These are phyloP conservation scores for Parathielavia hyrcaniae DNA, from an alignment of 495 filamentous ascomycete genomes.

Conservation along the genomic window DNA sequence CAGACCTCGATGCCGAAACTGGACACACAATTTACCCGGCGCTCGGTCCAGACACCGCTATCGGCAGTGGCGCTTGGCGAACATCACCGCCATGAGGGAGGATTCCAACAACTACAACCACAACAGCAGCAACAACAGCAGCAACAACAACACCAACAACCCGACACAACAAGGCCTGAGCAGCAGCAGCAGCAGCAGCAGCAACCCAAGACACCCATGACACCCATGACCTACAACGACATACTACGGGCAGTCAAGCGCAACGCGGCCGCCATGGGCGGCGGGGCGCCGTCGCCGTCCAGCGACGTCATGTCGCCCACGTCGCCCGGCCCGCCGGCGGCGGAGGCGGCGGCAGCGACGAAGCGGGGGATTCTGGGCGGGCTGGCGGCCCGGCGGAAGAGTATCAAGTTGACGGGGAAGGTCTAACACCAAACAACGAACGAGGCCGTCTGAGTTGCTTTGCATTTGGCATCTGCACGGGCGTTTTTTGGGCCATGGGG, in stretches of 20 bases:
- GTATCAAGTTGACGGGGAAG: slow-evolving; percentile 33
- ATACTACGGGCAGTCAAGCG: slow-evolving; percentile 34
- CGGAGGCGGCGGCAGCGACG: slow-evolving; percentile 11
- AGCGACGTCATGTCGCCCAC: slow-evolving; percentile 24
- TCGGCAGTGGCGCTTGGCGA: background rate
- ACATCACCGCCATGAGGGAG: no score
- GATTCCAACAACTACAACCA: no score
- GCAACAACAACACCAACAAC: slow-evolving; percentile 14
- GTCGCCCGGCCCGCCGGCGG: slow-evolving; percentile 20
- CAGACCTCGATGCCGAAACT: slow-evolving; percentile 17
- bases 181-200: slow-evolving; percentile 9
- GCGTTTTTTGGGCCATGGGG: background rate
- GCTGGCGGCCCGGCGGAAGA: slow-evolving; percentile 37
- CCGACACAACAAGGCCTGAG: no score
- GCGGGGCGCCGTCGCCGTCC: slow-evolving; percentile 18
- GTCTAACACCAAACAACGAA: background rate
- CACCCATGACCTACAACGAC: slow-evolving; percentile 38
- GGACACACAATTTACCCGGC: slow-evolving; percentile 17
- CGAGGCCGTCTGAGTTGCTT: background rate
- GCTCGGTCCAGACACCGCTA: slow-evolving; percentile 15
- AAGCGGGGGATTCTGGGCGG: slow-evolving; percentile 41
- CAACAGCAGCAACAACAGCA: slow-evolving; percentile 13
- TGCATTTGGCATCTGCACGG: slow-evolving; percentile 2
- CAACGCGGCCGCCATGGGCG: slow-evolving; percentile 30
- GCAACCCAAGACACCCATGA: slow-evolving; percentile 26